Conservation (phyloP, 495 filamentous ascomycete genomes). For the Xylaria acuta region DNA sequence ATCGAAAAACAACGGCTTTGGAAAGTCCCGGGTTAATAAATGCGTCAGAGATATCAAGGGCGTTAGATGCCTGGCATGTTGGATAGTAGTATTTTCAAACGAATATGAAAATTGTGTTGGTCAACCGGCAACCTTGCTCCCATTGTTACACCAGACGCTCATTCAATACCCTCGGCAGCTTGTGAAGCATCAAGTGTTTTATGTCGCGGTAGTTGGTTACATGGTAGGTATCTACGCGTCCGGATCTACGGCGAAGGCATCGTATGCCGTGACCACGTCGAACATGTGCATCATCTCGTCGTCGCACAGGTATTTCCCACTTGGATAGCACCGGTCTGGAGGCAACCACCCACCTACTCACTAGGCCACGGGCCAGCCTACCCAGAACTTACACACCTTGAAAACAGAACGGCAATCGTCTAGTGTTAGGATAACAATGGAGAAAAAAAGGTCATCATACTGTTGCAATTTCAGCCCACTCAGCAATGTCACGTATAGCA, state of each 20-base stretch:
- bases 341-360: background rate
- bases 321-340: too few relatives aligned
- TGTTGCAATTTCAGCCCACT: background rate
- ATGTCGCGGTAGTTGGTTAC: background rate
- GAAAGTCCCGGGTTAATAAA: background rate
- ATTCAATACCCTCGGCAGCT: too few relatives aligned
- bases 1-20: background rate
- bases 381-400: background rate
- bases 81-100: background rate
- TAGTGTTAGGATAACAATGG: too few relatives aligned
- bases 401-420: too few relatives aligned
- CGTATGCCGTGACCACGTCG: background rate
- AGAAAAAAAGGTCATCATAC: background rate
- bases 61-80: background rate
- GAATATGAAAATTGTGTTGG: background rate
- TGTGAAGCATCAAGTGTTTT: background rate
- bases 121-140: background rate
- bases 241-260: background rate
- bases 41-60: background rate
- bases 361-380: too few relatives aligned
- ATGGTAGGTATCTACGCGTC: background rate
- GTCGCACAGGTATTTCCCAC: background rate
- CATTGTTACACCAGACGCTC: background rate
- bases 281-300: slow-evolving; percentile 1
- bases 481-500: background rate